Evolutionary conservation across 2,329 filamentous ascomycete species (phyloP).

Genomic region (Sphaerulina vaccinii): DNA sequence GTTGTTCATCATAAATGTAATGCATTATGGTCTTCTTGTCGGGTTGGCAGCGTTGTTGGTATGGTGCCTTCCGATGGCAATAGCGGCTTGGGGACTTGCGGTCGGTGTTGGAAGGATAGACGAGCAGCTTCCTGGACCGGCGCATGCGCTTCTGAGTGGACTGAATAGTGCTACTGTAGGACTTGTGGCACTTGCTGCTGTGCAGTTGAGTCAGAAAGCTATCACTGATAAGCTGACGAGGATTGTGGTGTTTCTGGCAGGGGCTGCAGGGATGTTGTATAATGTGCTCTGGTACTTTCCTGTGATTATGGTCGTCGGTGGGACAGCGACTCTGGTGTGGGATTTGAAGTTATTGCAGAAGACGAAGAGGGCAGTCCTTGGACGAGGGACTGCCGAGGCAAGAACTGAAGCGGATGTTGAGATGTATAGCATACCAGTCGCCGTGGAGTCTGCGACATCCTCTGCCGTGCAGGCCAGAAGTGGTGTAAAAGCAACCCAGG

Average conservation of each 20-base stretch:
- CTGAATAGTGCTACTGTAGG: slow-evolving; percentile 72
- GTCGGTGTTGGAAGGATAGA: slow-evolving; percentile 63
- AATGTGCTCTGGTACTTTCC: slow-evolving; percentile 76
- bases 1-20: slow-evolving; percentile 65
- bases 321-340: slow-evolving; percentile 54
- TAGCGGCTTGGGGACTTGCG: slow-evolving; percentile 68
- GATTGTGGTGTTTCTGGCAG: slow-evolving; percentile 63
- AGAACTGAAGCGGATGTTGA: not conserved
- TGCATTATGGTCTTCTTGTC: slow-evolving; percentile 59
- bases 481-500: not conserved
- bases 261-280: slow-evolving; percentile 65
- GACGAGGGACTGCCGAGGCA: not conserved
- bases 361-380: not conserved
- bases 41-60: slow-evolving; percentile 61
- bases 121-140: slow-evolving; percentile 58
- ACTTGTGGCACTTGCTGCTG: slow-evolving; percentile 67
- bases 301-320: slow-evolving; percentile 58
- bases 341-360: slow-evolving; percentile 43
- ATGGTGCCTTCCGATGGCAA: slow-evolving; percentile 68
- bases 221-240: slow-evolving; percentile 65
- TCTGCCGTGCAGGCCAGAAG: not conserved
- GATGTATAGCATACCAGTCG: not conserved
- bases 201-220: slow-evolving; percentile 63
- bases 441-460: not conserved
- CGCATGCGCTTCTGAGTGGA: slow-evolving; percentile 68